phyloP scores from a whole-genome alignment of 2,329 filamentous ascomycete species.

The Arthrobotrys entomopaga region DNA sequence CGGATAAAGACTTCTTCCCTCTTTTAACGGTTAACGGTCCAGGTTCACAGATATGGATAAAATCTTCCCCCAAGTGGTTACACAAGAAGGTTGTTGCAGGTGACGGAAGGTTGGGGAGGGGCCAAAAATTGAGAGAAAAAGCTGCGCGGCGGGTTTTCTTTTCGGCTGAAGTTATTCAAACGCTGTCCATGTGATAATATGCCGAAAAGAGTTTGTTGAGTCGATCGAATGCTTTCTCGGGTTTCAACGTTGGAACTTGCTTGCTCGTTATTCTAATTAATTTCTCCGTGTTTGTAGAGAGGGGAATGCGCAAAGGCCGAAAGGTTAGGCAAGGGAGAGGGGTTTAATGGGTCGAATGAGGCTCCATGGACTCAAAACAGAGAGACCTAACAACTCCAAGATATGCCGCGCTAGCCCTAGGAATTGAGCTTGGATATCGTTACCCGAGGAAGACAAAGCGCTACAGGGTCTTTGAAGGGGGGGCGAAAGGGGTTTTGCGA shows the following conservation, averaged over 20 bases:
- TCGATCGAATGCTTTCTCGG: conserved; percentile 32
- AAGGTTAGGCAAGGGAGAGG: conserved; percentile 40
- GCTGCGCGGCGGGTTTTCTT: conserved; percentile 49
- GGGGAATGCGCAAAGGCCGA: conserved; percentile 43
- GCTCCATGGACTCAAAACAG: conserved; percentile 39
- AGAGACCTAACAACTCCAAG: conserved; percentile 42
- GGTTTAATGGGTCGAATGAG: conserved; percentile 42
- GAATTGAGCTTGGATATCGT: conserved; percentile 33
- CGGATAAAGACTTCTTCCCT: conserved; percentile 36
- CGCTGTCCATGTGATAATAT: conserved; percentile 47
- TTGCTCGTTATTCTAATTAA: conserved; percentile 22
- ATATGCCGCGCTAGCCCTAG: conserved; percentile 19
- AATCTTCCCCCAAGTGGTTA: conserved; percentile 42
- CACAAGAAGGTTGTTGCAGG: conserved; percentile 45
- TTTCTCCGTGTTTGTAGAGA: conserved; percentile 40
- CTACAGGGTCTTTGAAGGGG: conserved; percentile 20
- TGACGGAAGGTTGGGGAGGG: conserved; percentile 13
- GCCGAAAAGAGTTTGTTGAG: conserved; percentile 20
- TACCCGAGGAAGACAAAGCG: conserved; percentile 19
- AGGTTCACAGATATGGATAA: conserved; percentile 53
- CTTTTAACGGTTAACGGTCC: conserved; percentile 30
- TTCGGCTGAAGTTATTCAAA: conserved; percentile 42
- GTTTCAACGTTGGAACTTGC: conserved; percentile 13
- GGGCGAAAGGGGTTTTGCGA: conserved; percentile 23
- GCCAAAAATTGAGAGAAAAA: conserved; percentile 28